phyloP scores from a whole-genome alignment of 1,284 basidiomycete species.

The Coniferiporia weirii region DNA sequence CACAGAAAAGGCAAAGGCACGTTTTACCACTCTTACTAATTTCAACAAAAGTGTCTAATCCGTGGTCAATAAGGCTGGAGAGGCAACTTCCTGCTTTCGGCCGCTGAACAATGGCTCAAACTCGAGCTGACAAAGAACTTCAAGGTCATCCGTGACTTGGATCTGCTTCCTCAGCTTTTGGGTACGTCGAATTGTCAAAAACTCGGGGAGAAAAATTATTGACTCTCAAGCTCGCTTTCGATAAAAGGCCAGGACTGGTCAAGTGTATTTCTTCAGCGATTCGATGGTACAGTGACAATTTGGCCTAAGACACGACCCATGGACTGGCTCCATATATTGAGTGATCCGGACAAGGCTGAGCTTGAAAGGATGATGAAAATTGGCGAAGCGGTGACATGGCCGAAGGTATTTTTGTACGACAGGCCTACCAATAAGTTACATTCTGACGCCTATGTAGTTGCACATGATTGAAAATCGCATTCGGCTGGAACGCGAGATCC shows the following conservation, averaged over 20 bases:
- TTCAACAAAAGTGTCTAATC: not conserved
- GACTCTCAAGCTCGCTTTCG: not conserved
- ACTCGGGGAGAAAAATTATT: not conserved
- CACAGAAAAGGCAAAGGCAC: slow-evolving; percentile 87
- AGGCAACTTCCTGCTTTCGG: slow-evolving; percentile 92
- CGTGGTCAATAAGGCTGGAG: slow-evolving; percentile 67
- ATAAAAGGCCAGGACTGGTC: slow-evolving; percentile 80
- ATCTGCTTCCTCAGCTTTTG: slow-evolving; percentile 81
- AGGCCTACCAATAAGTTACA: not conserved
- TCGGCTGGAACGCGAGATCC: slow-evolving; percentile 77
- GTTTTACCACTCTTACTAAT: not conserved
- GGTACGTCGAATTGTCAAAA: slow-evolving; percentile 26
- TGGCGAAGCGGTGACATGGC: slow-evolving; percentile 92
- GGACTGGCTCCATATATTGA: slow-evolving; percentile 84
- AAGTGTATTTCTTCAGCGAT: slow-evolving; percentile 86
- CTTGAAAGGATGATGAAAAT: slow-evolving; percentile 80
- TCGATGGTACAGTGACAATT: slow-evolving; percentile 52
- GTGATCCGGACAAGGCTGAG: slow-evolving; percentile 78
- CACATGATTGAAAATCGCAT: slow-evolving; percentile 89
- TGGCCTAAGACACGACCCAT: not conserved
- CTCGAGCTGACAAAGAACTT: slow-evolving; percentile 94
- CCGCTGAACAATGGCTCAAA: slow-evolving; percentile 90
- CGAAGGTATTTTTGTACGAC: slow-evolving; percentile 53
- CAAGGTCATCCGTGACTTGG: slow-evolving; percentile 91
- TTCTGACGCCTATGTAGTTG: slow-evolving; percentile 41